These are phyloP conservation scores for Lagenaria siceraria DNA, from an alignment of 306 rosid species.

Conservation along the genomic window DNA sequence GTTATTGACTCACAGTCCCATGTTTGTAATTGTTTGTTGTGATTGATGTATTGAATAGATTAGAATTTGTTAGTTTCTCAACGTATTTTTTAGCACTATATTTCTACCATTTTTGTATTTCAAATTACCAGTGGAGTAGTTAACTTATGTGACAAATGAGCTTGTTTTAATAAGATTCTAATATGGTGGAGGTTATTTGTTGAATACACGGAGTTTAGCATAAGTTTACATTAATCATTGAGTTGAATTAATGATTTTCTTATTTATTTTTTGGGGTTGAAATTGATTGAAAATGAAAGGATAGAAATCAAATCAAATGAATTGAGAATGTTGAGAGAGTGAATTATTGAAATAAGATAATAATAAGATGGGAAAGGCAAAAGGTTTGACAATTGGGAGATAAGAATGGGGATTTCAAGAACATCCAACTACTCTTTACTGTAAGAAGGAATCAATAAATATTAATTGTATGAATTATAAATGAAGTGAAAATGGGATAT, in stretches of 20 bases:
- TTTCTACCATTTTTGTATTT: too few species aligned
- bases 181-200: too few species aligned
- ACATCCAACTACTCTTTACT: neutral
- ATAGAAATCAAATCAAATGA: neutral
- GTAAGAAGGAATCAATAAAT: neutral
- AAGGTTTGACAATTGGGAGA: neutral
- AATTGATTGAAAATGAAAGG: neutral
- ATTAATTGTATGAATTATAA: neutral
- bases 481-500: neutral
- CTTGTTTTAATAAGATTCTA: too few species aligned
- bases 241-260: too few species aligned
- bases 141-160: too few species aligned
- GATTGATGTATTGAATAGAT: neutral
- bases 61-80: neutral
- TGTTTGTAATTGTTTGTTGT: neutral
- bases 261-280: too few species aligned
- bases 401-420: neutral
- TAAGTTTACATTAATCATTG: too few species aligned
- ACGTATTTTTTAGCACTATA: too few species aligned
- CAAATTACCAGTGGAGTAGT: too few species aligned
- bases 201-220: too few species aligned
- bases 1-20: neutral
- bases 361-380: neutral
- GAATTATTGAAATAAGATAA: neutral
- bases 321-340: neutral